Conservation (phyloP, 805 yeast genomes). For the Lipomyces orientalis region DNA sequence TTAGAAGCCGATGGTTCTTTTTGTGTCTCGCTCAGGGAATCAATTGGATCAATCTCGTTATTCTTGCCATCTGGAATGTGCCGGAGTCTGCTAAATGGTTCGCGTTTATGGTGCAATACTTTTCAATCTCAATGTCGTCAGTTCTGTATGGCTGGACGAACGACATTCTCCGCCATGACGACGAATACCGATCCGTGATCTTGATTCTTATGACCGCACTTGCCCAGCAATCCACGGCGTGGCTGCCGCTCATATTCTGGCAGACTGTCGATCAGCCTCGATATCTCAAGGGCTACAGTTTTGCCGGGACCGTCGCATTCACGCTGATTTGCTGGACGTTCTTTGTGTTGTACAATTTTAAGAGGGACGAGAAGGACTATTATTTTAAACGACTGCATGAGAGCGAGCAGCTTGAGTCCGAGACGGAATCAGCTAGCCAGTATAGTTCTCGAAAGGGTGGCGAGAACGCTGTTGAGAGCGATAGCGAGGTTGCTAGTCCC, state of each 20-base stretch:
- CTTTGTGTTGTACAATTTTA: constrained; percentile 57
- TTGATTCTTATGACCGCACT: constrained; percentile 57
- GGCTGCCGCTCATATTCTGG: constrained; percentile 57
- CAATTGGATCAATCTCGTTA: constrained; percentile 57
- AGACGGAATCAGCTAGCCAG: constrained; percentile 36
- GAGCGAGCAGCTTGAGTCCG: neutral
- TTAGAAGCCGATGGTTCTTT: constrained; percentile 61
- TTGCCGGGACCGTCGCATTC: constrained; percentile 38
- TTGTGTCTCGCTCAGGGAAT: constrained; percentile 58
- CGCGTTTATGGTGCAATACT: constrained; percentile 62
- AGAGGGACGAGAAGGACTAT: constrained; percentile 52
- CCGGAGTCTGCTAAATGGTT: constrained; percentile 63
- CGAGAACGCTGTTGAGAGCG: too few species aligned
- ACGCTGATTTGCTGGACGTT: constrained; percentile 36
- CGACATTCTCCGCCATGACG: constrained; percentile 61
- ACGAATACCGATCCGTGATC: constrained; percentile 58
- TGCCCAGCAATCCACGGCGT: constrained; percentile 61
- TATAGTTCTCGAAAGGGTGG: too few species aligned
- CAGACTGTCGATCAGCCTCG: constrained; percentile 42
- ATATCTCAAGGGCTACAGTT: constrained; percentile 41
- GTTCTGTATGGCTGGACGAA: constrained; percentile 65
- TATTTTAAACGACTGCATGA: constrained; percentile 19
- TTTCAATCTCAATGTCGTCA: constrained; percentile 67
- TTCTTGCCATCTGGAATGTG: constrained; percentile 62
- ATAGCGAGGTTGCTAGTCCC: too few species aligned